Evolutionary conservation across 2,329 filamentous ascomycete genomes (phyloP), one percentile per base, ranked within the genome.

Genomic region (Ophiostoma fasciatum): DNA sequence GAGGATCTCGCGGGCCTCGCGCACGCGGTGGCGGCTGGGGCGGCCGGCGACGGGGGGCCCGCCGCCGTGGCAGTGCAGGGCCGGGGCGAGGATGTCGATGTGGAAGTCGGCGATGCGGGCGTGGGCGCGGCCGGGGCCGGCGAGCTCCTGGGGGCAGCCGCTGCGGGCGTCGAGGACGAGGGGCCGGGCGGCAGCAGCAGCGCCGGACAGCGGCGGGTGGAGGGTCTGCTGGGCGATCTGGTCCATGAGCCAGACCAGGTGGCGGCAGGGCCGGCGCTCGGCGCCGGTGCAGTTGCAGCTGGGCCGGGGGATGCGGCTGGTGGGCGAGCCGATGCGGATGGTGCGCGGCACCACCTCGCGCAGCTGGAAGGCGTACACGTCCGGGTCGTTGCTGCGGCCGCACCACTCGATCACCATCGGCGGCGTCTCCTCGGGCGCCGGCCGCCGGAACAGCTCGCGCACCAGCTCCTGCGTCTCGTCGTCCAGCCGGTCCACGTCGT

Each of bases 321-420:
- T 49, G 0, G 56, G 48, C 3, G 57, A 53, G 3, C 62, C 61
- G 21, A 69, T 66, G 28, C 66, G 60, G 28, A 73, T 57, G 14
- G 64, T 66, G 10, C 63, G 61, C 12, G 65, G 65, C 19, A 66
- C 63, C 3, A 64, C 52, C 48, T 73, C 69, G 4, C 64, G 65
- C 54, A 74, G 61, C 45, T 71, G 61, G 40, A 73, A 73, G 32
- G 68, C 64, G 38, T 67, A 71, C 15, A 65, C 63, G 40, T 64
- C 47, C 18, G 61, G 57, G 29, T 46, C 36, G 20, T 47, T 48
- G n/a, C 48, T 49, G 17, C 43, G 21, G 27, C 62, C 59, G 40
- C 67, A 72, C 37, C 60, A 60, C 44, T 69, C 61, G 7, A 73
- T 51, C 0, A 60, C 54, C 39, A 74, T 61, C 39, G 58, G 57